Evolutionary conservation across 2,329 filamentous ascomycete species (phyloP).

Genomic region (Aspergillus alliaceus): DNA sequence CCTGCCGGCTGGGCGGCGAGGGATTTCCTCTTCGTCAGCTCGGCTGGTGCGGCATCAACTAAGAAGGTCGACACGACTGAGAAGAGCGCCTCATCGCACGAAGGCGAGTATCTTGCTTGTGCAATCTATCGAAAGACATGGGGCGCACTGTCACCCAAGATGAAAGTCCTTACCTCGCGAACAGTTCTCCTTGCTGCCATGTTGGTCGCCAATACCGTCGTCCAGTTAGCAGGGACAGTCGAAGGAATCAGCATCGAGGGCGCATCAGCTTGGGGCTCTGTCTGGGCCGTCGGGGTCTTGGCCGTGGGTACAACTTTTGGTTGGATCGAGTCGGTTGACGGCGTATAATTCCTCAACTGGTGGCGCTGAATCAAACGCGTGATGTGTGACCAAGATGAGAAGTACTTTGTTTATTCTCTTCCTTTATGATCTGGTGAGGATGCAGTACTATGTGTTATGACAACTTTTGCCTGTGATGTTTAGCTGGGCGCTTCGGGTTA

Average conservation of each 20-base stretch:
- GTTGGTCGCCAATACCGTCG: constrained; percentile 55
- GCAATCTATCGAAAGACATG: constrained; percentile 61
- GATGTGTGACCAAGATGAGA: not conserved
- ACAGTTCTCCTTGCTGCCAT: constrained; percentile 54
- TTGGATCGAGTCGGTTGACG: constrained; percentile 43
- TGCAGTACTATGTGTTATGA: not conserved
- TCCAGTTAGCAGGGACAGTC: constrained; percentile 67
- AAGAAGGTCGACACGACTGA: constrained; percentile 42
- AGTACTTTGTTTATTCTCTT: too few relatives aligned
- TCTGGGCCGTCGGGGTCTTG: constrained; percentile 65
- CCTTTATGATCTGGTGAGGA: not conserved
- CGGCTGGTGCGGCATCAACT: constrained; percentile 47
- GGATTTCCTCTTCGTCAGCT: constrained; percentile 70
- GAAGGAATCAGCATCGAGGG: constrained; percentile 69
- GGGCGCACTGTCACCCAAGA: constrained; percentile 61
- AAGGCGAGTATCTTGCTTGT: constrained; percentile 69
- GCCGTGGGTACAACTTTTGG: constrained; percentile 32
- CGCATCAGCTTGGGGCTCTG: constrained; percentile 68
- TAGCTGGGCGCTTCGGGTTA: not conserved
- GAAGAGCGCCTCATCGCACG: constrained; percentile 64
- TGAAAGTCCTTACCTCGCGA: constrained; percentile 64
- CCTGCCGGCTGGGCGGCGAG: constrained; percentile 71
- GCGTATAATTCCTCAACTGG: constrained; percentile 24
- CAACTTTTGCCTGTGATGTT: not conserved
- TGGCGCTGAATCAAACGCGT: not conserved